A percentile compares a stretch with the other conserved stretches of the same genome.
These are phyloP conservation scores for Clonostachys rosea DNA, from an alignment of 2,329 filamentous ascomycete genomes.

Conservation along the genomic window DNA sequence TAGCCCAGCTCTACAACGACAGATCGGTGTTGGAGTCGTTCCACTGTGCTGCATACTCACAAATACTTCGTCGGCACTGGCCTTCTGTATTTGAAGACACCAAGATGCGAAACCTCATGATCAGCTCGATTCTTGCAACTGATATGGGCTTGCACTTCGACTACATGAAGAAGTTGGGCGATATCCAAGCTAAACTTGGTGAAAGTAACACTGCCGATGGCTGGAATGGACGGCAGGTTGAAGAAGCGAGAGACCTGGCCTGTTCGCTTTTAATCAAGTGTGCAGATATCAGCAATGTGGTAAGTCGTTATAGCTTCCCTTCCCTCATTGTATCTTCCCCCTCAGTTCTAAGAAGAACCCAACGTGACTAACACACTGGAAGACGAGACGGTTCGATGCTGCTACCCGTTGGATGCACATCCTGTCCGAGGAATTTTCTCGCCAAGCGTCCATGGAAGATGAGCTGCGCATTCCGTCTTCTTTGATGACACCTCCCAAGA, in stretches of 20 bases:
- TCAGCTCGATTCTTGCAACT: slow-evolving; percentile 93
- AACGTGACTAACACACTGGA: neutral
- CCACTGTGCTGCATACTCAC: slow-evolving; percentile 94
- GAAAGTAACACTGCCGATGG: slow-evolving; percentile 61
- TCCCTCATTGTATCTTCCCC: neutral
- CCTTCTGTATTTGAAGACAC: slow-evolving; percentile 73
- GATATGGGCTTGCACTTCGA: slow-evolving; percentile 98
- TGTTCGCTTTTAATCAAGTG: slow-evolving; percentile 96
- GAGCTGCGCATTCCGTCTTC: slow-evolving; percentile 86
- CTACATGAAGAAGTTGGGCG: slow-evolving; percentile 87
- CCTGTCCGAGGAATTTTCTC: slow-evolving; percentile 90
- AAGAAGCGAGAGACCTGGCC: slow-evolving; percentile 74
- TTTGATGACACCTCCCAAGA: slow-evolving; percentile 77
- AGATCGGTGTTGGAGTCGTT: slow-evolving; percentile 95
- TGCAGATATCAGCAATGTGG: slow-evolving; percentile 97
- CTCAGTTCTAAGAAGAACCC: neutral
- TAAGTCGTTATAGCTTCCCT: slow-evolving; percentile 40
- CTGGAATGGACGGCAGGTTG: slow-evolving; percentile 72
- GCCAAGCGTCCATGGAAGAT: slow-evolving; percentile 87
- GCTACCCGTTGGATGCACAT: slow-evolving; percentile 89
- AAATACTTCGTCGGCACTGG: slow-evolving; percentile 92
- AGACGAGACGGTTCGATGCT: slow-evolving; percentile 79
- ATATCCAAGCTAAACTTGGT: slow-evolving; percentile 72
- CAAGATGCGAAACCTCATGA: slow-evolving; percentile 84
- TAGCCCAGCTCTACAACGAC: slow-evolving; percentile 96